Base-by-base conservation (phyloP, 177 flowering plant species). In the Vitis hybrid region DNA sequence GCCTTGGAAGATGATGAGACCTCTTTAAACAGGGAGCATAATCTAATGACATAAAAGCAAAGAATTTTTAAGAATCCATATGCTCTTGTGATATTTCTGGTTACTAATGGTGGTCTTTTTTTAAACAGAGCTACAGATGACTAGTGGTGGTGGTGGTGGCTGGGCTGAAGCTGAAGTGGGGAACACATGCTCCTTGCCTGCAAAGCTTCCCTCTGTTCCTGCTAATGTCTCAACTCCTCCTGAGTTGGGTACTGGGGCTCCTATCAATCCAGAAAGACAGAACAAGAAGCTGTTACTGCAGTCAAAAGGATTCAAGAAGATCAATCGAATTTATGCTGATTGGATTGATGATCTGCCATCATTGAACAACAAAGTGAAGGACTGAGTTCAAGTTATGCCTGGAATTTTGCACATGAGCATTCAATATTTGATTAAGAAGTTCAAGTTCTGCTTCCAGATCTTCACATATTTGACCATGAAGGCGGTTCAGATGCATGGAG, bases 261-360 rank as follows among this genome's bases (percentile, higher is more conserved):
- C 75, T 4, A 31, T 52, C n/a, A 78, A 68, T 57, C 78, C 82
- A 65, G 85, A 82, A 49, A 81, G 67, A 2, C 64, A 74, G 54
- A 67, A 56, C 6, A 87, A 81, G 79, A 84, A 77, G 78, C 65
- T 82, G 57, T 66, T 84, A 11, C 59, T 81, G 24, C 89, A 82
- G 65, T 84, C 83, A 90, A 90, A 89, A 67, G 84, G 82, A 64
- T 74, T 77, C 11, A 88, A 86, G 81, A 90, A 88, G 84, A 85
- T 94, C 62, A 88, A 84, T 62, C 77, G 86, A 12, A 90, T 92
- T 22, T 91, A 90, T 78, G 97, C 76, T 7, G 97, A 94, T 77
- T 94, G 98, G 98, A 79, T 89, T 6, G 95, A 94, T 59, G 94
- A 89, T 78, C 19, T 86, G 61, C 87, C 88, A 1, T 71, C 79